Evolutionary conservation across 108 stramenopile species (phyloP), one percentile per base, ranked within the genome.

Genomic region (Skeletonema grethae): DNA sequence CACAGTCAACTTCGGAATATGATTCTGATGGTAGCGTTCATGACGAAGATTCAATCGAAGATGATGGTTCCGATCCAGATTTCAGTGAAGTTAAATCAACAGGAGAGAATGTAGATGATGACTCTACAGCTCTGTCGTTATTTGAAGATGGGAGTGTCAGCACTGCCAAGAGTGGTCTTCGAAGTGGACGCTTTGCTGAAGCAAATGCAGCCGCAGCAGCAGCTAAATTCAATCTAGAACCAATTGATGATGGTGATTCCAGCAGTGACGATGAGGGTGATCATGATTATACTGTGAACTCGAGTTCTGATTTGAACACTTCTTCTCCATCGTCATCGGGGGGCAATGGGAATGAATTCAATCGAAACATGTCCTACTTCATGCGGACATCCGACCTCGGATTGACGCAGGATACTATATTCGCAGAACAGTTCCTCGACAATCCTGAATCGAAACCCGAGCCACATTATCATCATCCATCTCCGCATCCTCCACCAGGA

Each of bases 401-500:
- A 16, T 28, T 83, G 53, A 77, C 73, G 4, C 77, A 69, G 57
- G 73, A 75, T 48, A 75, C 77, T 4, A 75, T 79, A 31, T 77
- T 75, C 4, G 73, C 77, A 3, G 60, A 78, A 41, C 82, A 79
- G 39, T 79, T 77, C 29, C 56, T 75, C 4, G 82, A 78, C 7
- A 30, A 73, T 56, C 68, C 72, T 8, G 65, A 43, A 0, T 25
- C 57, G 25, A 80, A 68, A 38, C 64, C 79, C 12, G 79, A 80
- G 31, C 82, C 75, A 1, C 82, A 78, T 67, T 79, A 69, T 61
- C 75, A 78, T 24, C 82, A 83, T 70, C 77, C 77, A 15, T 69
- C 59, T 64, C 79, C 79, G 0, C 79, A 80, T 65, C 79, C 79
- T 18, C 79, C 79, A 5, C 79, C 79, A 2, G 60, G 60, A 11